Conservation (phyloP, 1,284 basidiomycete species). For the Malassezia cuniculi region DNA sequence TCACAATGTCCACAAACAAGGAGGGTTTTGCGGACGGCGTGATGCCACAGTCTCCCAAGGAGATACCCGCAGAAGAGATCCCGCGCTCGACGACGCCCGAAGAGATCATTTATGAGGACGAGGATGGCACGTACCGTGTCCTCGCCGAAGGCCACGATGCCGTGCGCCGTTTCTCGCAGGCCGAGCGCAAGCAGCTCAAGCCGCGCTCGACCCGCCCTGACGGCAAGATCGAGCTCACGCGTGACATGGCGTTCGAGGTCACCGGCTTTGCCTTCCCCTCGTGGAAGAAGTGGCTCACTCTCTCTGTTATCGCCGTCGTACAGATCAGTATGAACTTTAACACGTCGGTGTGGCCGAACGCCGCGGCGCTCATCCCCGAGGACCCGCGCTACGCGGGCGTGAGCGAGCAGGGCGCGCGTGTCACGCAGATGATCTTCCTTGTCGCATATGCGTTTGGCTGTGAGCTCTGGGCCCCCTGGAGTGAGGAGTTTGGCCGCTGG, state of each 20-base stretch:
- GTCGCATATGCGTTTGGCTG: conserved; percentile 46
- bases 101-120: too few species aligned
- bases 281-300: conserved; percentile 45
- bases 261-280: conserved; percentile 37
- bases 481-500: conserved; percentile 44
- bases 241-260: conserved; percentile 36
- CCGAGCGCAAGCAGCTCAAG: too few species aligned
- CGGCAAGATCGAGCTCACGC: conserved; percentile 42
- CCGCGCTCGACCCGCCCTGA: too few species aligned
- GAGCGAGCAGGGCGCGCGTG: conserved; percentile 45
- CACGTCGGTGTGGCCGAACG: conserved; percentile 45
- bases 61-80: too few species aligned
- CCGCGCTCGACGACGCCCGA: too few species aligned
- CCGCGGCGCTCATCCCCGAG: conserved; percentile 24
- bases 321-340: conserved; percentile 47
- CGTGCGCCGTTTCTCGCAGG: too few species aligned
- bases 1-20: too few species aligned
- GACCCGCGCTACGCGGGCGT: conserved; percentile 28
- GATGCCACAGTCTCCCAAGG: too few species aligned
- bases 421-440: conserved; percentile 47
- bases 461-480: conserved; percentile 44
- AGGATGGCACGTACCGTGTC: too few species aligned
- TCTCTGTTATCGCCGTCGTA: conserved; percentile 46
- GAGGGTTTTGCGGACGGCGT: too few species aligned
- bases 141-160: too few species aligned